These are phyloP conservation scores for Alternaria sp. DNA, from an alignment of 2,329 filamentous ascomycete genomes.

Conservation along the genomic window DNA sequence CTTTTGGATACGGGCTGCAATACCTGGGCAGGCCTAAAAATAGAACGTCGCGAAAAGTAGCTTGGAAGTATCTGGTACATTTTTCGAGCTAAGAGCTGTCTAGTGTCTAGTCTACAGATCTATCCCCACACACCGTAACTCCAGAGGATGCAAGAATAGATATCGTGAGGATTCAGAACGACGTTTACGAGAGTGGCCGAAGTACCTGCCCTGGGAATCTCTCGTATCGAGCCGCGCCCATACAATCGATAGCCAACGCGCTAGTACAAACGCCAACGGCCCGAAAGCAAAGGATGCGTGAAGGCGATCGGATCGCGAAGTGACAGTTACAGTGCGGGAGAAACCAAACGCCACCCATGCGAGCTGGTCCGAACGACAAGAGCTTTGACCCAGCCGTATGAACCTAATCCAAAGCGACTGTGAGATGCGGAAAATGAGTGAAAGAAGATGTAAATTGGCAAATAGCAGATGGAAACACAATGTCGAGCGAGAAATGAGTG, in stretches of 20 bases:
- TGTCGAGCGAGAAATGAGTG: not conserved
- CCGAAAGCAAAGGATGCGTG: not conserved
- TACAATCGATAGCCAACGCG: conserved; percentile 17
- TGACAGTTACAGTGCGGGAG: not conserved
- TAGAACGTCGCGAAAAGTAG: conserved; percentile 7
- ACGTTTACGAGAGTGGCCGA: conserved; percentile 11
- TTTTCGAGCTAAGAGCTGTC: not conserved
- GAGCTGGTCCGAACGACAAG: conserved; percentile 7
- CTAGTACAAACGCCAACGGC: conserved; percentile 10
- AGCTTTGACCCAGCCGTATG: not conserved
- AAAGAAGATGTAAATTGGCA: not conserved
- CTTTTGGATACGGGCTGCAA: conserved; percentile 8
- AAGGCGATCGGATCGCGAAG: not conserved
- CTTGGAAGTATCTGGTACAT: not conserved
- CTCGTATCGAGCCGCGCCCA: conserved; percentile 10
- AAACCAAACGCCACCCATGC: conserved; percentile 15
- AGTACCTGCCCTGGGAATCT: conserved; percentile 3
- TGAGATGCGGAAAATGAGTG: conserved; percentile 4
- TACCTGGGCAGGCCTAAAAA: conserved; percentile 15
- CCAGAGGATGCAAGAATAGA: conserved; percentile 12
- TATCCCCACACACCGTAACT: not conserved
- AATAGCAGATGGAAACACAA: not conserved
- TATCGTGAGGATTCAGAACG: not conserved
- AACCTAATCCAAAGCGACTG: conserved; percentile 6
- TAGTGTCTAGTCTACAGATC: conserved; percentile 4